A percentile compares a stretch with the other conserved stretches of the same genome.
These are phyloP conservation scores for Kernera saxatilis DNA, from an alignment of 345 rosid species.

Conservation along the genomic window DNA sequence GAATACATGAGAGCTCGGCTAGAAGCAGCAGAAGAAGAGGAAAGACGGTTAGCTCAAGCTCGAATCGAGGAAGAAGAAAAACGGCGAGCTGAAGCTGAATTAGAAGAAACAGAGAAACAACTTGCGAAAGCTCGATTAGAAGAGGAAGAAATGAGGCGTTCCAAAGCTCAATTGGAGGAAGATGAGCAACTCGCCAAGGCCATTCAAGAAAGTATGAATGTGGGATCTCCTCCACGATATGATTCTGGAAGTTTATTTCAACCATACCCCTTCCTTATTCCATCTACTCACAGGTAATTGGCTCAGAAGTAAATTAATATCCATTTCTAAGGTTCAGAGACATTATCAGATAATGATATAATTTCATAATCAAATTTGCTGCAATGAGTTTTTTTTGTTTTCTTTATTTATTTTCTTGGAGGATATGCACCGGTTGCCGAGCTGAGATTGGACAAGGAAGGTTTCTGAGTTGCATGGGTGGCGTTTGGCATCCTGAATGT, in stretches of 20 bases:
- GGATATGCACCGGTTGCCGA: slow-evolving; percentile 72
- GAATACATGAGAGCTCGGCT: slow-evolving; percentile 27
- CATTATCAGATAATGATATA: background rate
- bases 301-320: background rate
- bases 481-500: slow-evolving; percentile 88
- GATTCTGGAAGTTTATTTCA: slow-evolving; percentile 42
- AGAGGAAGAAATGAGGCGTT: slow-evolving; percentile 39
- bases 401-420: slow-evolving; percentile 19
- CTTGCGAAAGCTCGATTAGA: slow-evolving; percentile 35
- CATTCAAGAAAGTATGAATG: slow-evolving; percentile 69
- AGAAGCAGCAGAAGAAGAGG: slow-evolving; percentile 34
- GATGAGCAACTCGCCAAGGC: slow-evolving; percentile 89
- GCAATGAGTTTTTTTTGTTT: background rate
- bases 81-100: slow-evolving; percentile 28
- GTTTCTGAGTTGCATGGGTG: slow-evolving; percentile 66
- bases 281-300: slow-evolving; percentile 60
- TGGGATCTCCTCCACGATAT: slow-evolving; percentile 54
- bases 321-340: background rate
- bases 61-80: slow-evolving; percentile 42
- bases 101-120: slow-evolving; percentile 40
- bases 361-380: background rate
- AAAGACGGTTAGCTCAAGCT: slow-evolving; percentile 28
- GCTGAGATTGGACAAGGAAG: slow-evolving; percentile 69
- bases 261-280: slow-evolving; percentile 49
- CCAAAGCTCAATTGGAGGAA: slow-evolving; percentile 70